Evolutionary conservation across 148 eudicot species (phyloP).

Genomic region (Chenopodium berlandieri): DNA sequence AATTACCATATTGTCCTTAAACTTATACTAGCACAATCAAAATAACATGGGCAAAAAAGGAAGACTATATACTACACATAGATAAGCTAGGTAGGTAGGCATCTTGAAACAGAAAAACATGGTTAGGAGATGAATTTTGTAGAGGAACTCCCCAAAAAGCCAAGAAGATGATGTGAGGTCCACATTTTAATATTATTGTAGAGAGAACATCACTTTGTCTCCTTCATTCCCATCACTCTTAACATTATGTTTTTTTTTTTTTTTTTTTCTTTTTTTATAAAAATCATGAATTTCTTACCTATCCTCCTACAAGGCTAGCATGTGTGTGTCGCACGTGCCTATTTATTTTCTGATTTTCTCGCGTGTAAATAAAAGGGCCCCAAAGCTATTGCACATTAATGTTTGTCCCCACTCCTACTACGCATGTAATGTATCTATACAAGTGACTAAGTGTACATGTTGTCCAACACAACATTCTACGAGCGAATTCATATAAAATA

Average conservation of each 20-base stretch:
- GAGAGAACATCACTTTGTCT: slow-evolving; percentile 27
- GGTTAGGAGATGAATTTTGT: neutral
- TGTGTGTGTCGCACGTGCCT: slow-evolving; percentile 17
- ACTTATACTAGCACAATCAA: too few species aligned
- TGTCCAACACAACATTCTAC: too few species aligned
- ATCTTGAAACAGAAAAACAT: neutral
- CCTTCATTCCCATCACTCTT: slow-evolving; percentile 31
- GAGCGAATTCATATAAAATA: too few species aligned
- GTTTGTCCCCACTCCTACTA: slow-evolving; percentile 12
- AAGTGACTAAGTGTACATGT: too few species aligned
- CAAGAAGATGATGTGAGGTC: slow-evolving; percentile 15
- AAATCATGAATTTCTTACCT: neutral
- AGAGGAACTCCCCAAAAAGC: neutral
- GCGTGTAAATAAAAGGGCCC: slow-evolving; percentile 14
- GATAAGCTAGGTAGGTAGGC: neutral
- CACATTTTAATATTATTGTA: slow-evolving; percentile 10
- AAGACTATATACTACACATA: neutral
- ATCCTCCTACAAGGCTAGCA: neutral
- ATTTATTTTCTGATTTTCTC: neutral
- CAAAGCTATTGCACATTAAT: neutral
- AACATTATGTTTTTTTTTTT: neutral
- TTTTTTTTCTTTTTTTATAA: neutral
- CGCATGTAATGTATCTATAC: neutral
- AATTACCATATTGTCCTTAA: too few species aligned
- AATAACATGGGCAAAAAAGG: too few species aligned